Percentiles rank a stretch among this genome's conserved stretches.
Conservation (phyloP, 2,329 filamentous ascomycete species). For the Stemphylium vesicarium region DNA sequence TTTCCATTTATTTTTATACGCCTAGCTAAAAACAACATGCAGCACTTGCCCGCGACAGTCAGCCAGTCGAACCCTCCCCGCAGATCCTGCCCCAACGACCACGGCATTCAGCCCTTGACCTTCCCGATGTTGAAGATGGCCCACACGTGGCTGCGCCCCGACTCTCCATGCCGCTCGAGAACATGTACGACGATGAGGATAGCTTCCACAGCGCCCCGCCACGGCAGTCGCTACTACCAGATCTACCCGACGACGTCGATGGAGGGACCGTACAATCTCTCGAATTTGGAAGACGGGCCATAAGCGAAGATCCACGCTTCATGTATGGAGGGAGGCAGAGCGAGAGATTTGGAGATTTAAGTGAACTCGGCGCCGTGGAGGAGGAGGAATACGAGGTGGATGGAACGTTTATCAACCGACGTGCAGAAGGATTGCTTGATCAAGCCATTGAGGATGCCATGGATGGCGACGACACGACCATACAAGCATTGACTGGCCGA, state of each 20-base stretch:
- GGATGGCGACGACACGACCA: constrained; percentile 40
- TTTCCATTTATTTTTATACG: background rate
- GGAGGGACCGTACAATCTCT: constrained; percentile 57
- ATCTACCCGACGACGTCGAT: constrained; percentile 46
- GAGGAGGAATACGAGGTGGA: constrained; percentile 51
- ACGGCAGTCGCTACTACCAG: constrained; percentile 45
- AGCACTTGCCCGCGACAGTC: constrained; percentile 59
- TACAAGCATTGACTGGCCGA: constrained; percentile 40
- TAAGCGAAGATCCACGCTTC: constrained; percentile 48
- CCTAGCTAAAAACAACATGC: constrained; percentile 11
- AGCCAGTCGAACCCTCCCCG: constrained; percentile 57
- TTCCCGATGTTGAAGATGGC: constrained; percentile 56
- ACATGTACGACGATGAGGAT: constrained; percentile 54
- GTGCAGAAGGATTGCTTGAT: constrained; percentile 48
- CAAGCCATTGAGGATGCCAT: constrained; percentile 43
- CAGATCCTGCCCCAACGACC: constrained; percentile 37
- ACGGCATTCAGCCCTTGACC: constrained; percentile 48
- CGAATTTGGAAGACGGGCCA: constrained; percentile 52
- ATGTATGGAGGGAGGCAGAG: constrained; percentile 57
- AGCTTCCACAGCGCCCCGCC: constrained; percentile 50
- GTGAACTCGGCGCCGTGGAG: constrained; percentile 44
- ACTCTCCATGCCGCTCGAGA: constrained; percentile 51
- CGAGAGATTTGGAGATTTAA: constrained; percentile 59
- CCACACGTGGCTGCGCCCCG: constrained; percentile 51
- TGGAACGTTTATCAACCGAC: constrained; percentile 48